Conservation (phyloP, 495 filamentous ascomycete genomes). For the Barbatosphaeria neglecta region DNA sequence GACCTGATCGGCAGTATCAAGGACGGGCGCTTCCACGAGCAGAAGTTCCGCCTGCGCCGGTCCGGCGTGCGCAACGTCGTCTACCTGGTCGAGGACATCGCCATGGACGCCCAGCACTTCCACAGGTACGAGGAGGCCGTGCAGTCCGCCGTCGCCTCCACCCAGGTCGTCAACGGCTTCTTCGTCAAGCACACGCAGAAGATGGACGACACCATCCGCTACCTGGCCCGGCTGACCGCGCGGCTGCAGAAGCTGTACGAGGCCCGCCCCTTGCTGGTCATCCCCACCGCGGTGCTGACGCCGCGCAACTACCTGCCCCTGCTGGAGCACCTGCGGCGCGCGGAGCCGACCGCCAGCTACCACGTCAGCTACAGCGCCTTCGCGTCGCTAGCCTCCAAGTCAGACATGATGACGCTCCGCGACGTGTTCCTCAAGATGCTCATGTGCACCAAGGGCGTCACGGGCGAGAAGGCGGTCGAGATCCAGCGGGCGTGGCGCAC, state of each 20-base stretch:
- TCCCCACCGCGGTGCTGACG: conserved; percentile 57
- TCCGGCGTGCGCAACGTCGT: conserved; percentile 64
- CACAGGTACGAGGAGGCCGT: conserved; percentile 54
- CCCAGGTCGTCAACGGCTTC: conserved; percentile 71
- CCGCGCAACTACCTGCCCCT: conserved; percentile 58
- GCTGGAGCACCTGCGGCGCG: conserved; percentile 41
- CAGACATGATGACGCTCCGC: conserved; percentile 56
- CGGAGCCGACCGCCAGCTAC: conserved; percentile 37
- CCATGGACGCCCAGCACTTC: conserved; percentile 35
- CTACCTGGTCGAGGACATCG: conserved; percentile 69
- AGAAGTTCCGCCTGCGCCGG: conserved; percentile 68
- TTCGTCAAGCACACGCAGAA: conserved; percentile 69
- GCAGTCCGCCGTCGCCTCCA: conserved; percentile 62
- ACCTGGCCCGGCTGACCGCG: conserved; percentile 64
- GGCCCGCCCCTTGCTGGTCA: conserved; percentile 36
- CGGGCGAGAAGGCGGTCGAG: conserved; percentile 70
- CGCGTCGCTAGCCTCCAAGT: conserved; percentile 60
- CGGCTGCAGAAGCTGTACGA: conserved; percentile 58
- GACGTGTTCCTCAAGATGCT: conserved; percentile 80
- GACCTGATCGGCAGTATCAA: conserved; percentile 71
- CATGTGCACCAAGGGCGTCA: conserved; percentile 71
- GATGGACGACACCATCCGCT: conserved; percentile 71
- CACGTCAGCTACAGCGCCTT: conserved; percentile 65
- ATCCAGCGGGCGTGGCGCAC: conserved; percentile 69
- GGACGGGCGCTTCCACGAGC: conserved; percentile 75